phyloP scores from a whole-genome alignment of 495 filamentous ascomycete species.

The Aspergillus affinis region DNA sequence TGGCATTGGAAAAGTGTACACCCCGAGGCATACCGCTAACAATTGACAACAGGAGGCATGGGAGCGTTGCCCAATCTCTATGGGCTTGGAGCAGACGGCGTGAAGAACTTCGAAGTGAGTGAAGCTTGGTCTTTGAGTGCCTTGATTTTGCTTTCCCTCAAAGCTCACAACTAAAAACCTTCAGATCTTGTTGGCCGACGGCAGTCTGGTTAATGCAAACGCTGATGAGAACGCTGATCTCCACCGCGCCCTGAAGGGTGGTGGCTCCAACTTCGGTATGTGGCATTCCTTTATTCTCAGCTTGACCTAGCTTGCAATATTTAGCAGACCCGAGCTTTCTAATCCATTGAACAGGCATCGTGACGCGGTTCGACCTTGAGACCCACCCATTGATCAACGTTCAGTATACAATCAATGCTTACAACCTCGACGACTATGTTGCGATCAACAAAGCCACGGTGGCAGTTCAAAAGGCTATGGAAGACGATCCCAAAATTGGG shows the following conservation, averaged over 20 bases:
- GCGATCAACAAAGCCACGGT: not conserved
- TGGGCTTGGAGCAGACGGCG: constrained; percentile 6
- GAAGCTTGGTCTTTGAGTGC: not conserved
- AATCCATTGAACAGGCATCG: constrained; percentile 8
- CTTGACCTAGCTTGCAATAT: not conserved
- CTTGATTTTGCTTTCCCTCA: no score
- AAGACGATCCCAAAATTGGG: constrained; percentile 11
- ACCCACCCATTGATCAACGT: not conserved
- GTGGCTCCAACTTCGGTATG: constrained; percentile 27
- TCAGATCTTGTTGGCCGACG: no score
- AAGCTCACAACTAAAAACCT: no score
- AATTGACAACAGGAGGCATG: constrained; percentile 1
- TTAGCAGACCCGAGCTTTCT: not conserved
- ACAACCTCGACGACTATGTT: not conserved
- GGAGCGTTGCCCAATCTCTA: constrained; percentile 8
- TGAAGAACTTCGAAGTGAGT: constrained; percentile 8
- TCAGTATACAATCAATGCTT: not conserved
- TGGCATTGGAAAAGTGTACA: no score
- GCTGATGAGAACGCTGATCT: constrained; percentile 31
- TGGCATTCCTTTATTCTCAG: not conserved
- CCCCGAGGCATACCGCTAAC: no score
- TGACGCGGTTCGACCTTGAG: constrained; percentile 3
- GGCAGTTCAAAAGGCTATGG: no score
- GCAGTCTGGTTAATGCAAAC: constrained; percentile 45
- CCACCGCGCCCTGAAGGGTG: constrained; percentile 31